phyloP scores from a whole-genome alignment of 306 rosid genomes.

The Erythrophleum fordii region DNA sequence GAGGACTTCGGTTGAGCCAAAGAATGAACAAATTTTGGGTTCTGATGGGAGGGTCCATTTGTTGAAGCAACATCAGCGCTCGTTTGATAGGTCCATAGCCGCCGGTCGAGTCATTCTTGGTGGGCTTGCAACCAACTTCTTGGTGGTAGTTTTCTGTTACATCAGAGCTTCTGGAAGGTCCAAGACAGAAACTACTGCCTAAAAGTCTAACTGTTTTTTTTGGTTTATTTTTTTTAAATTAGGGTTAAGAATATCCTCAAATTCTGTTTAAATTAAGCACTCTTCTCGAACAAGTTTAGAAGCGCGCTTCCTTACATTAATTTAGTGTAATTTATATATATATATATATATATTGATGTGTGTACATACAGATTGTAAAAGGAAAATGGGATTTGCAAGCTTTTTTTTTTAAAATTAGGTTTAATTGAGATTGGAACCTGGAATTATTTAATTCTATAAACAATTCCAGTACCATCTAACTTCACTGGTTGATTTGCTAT shows the following conservation, averaged over 20 bases:
- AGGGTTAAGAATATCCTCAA: neutral
- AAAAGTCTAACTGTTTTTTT: neutral
- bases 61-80: slow-evolving; percentile 39
- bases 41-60: neutral
- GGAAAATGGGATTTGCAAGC: neutral
- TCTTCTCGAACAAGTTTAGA: too few species aligned
- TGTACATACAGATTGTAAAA: neutral
- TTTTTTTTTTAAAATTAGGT: too few species aligned
- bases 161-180: slow-evolving; percentile 67
- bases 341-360: neutral
- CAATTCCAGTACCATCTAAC: too few species aligned
- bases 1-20: slow-evolving; percentile 28
- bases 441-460: too few species aligned
- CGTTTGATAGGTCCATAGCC: slow-evolving; percentile 64
- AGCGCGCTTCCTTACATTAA: too few species aligned
- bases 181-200: slow-evolving; percentile 34
- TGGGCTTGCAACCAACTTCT: slow-evolving; percentile 78
- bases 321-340: too few species aligned
- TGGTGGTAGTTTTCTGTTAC: slow-evolving; percentile 73
- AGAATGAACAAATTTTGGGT: neutral
- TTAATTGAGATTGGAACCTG: neutral
- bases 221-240: neutral
- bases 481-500: too few species aligned
- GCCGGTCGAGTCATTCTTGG: slow-evolving; percentile 86
- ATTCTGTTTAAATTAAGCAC: neutral